Evolutionary conservation across 768 basidiomycete species (phyloP).

Genomic region (Auricularia cornea): DNA sequence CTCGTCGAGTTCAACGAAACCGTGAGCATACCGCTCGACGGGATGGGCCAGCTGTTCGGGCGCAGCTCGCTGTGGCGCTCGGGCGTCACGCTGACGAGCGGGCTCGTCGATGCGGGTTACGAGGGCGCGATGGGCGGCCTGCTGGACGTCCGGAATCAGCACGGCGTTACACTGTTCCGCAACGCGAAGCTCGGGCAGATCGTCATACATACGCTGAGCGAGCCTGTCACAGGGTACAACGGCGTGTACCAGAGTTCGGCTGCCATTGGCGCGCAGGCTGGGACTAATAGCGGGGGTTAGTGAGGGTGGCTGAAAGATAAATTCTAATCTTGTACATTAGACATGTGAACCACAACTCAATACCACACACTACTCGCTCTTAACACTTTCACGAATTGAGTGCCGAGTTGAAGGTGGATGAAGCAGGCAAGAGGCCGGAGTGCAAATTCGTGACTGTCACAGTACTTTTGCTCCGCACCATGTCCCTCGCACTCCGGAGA

Average conservation of each 20-base stretch:
- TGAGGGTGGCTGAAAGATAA: too few species aligned
- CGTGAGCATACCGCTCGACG: conserved; percentile 10
- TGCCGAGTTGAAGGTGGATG: too few species aligned
- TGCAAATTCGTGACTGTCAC: too few species aligned
- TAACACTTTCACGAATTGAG: too few species aligned
- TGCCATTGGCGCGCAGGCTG: neutral
- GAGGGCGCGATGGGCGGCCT: conserved; percentile 11
- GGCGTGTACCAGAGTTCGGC: neutral
- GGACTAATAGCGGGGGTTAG: too few species aligned
- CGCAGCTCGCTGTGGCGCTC: conserved; percentile 15
- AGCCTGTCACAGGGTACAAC: conserved; percentile 1
- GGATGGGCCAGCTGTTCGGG: conserved; percentile 12
- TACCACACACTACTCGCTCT: too few species aligned
- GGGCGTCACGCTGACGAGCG: conserved; percentile 10
- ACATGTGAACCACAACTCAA: too few species aligned
- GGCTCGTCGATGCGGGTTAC: conserved; percentile 12
- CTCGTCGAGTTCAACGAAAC: conserved; percentile 17
- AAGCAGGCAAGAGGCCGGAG: too few species aligned
- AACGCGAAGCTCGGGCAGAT: conserved; percentile 9
- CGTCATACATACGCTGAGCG: conserved; percentile 11
- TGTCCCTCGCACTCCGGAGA: neutral
- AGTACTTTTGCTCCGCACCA: neutral
- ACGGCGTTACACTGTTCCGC: conserved; percentile 9
- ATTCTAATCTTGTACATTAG: too few species aligned
- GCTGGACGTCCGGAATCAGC: conserved; percentile 11